Base-by-base conservation (phyloP, 495 filamentous ascomycete genomes). In the Astrothelium macrocarpum region DNA sequence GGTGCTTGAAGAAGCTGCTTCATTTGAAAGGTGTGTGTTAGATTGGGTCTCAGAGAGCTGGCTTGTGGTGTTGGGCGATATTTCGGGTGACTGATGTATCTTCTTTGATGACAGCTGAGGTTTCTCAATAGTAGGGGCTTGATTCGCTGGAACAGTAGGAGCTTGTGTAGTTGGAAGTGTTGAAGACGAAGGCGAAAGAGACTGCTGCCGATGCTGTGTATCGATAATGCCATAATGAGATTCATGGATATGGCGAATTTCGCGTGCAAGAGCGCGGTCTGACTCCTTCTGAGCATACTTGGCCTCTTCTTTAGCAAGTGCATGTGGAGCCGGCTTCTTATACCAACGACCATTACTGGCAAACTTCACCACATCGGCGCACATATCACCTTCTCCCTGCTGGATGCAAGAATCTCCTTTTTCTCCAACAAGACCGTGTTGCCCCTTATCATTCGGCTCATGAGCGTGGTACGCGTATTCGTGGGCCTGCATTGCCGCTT, bases 361-460 rank as follows among this genome's bases (percentile, higher is more conserved):
- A 65, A 71, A 77, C 14, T 70, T 66, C 31, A 71, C 60, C 10
- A 77, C 71, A 43, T 72, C 71, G 32, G 63, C 67, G 20, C 64
- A 62, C 66, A 75, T 68, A 63, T 77, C 75, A 25, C 71, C 73
- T 70, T 78, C 75, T 1, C 68, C 70, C 65, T 95, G 91, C 56
- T 56, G 25, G 5, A 56, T 26, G n/a, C 45, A 49, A 49, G n/a
- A 5, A 12, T 2, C 45, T 0, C 23, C 45, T 49, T 49, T 49
- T 5, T 49, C 12, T 39, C 36, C 36, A 16, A 39, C 16, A 39
- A 16, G 16, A 7, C 36, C 36, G 9, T 5, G 10, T 18, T 49
- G 43, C 3, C n/a, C 43, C 3, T 18, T 20, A 20, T 26, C 20
- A 11, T 29, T 56, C 20, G 49, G 49, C 16, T 56, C 49, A 9